phyloP scores from a whole-genome alignment of 1,284 basidiomycete species.

The Ceratobasidium sp. region DNA sequence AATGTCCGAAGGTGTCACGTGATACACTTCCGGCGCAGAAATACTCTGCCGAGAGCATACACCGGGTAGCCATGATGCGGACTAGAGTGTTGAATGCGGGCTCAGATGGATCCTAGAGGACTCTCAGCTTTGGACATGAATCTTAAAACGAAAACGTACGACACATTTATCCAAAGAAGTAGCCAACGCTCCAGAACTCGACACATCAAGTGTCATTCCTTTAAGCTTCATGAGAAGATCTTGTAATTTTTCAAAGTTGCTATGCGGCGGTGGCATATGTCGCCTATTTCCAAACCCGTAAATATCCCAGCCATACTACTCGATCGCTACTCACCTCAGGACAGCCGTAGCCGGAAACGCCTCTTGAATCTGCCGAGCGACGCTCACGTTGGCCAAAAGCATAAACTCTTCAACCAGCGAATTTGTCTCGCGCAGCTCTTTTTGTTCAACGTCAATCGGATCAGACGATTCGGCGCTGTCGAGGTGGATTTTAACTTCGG shows the following conservation, averaged over 20 bases:
- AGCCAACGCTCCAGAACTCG: conserved; percentile 92
- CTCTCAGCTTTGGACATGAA: neutral
- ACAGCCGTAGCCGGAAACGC: conserved; percentile 97
- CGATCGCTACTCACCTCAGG: conserved; percentile 69
- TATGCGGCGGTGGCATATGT: conserved; percentile 92
- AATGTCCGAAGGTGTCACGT: conserved; percentile 94
- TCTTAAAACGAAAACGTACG: conserved; percentile 65
- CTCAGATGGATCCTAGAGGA: conserved; percentile 75
- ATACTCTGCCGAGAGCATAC: conserved; percentile 99
- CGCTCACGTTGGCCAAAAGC: conserved; percentile 97
- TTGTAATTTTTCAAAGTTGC: conserved; percentile 96
- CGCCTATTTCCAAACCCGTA: conserved; percentile 66
- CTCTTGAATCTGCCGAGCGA: conserved; percentile 92
- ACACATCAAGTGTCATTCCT: conserved; percentile 89
- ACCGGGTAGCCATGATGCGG: conserved; percentile 98
- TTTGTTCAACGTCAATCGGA: conserved; percentile 98
- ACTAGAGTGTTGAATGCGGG: conserved; percentile 98
- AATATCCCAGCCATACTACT: neutral
- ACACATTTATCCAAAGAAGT: conserved; percentile 89
- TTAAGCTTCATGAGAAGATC: conserved; percentile 92
- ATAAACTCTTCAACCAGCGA: conserved; percentile 99
- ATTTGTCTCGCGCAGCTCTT: conserved; percentile 93
- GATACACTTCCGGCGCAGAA: conserved; percentile 96
- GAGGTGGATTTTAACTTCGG: conserved; percentile 97
- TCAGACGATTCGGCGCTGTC: conserved; percentile 93